phyloP scores from a whole-genome alignment of 2,329 filamentous ascomycete genomes.

The Hypoxylon sp. region DNA sequence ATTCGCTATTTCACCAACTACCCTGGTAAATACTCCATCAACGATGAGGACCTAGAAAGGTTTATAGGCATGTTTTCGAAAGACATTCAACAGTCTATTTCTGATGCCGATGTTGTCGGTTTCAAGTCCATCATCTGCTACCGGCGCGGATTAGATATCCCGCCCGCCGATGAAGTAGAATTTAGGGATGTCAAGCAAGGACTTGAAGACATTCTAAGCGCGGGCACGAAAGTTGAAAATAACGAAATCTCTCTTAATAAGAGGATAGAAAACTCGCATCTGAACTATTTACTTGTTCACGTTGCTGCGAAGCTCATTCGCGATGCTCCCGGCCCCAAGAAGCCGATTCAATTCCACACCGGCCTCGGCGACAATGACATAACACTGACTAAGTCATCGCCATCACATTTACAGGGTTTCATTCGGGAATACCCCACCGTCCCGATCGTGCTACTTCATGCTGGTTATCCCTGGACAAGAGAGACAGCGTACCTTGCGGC shows the following conservation, averaged over 20 bases:
- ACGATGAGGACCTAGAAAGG: slow-evolving; percentile 51
- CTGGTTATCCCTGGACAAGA: slow-evolving; percentile 84
- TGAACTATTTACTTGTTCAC: slow-evolving; percentile 81
- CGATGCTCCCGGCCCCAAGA: slow-evolving; percentile 65
- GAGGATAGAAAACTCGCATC: slow-evolving; percentile 72
- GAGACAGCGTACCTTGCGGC: slow-evolving; percentile 84
- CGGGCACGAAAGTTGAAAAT: slow-evolving; percentile 48
- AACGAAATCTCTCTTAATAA: slow-evolving; percentile 56
- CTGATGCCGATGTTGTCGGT: slow-evolving; percentile 77
- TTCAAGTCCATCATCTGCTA: slow-evolving; percentile 92
- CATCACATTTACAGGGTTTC: slow-evolving; percentile 80
- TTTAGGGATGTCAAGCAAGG: slow-evolving; percentile 59
- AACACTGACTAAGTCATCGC: slow-evolving; percentile 77
- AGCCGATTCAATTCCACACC: slow-evolving; percentile 88
- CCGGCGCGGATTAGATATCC: slow-evolving; percentile 78
- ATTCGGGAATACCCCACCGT: slow-evolving; percentile 78
- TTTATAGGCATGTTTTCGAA: slow-evolving; percentile 67
- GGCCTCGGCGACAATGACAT: slow-evolving; percentile 87
- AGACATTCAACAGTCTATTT: slow-evolving; percentile 70
- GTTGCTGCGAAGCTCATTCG: slow-evolving; percentile 72
- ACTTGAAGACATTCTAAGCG: slow-evolving; percentile 57
- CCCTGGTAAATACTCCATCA: slow-evolving; percentile 53
- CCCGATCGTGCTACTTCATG: slow-evolving; percentile 83
- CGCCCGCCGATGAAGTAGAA: slow-evolving; percentile 56
- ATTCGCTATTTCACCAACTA: slow-evolving; percentile 59